Evolutionary conservation across 306 rosid genomes (phyloP), one percentile per base, ranked within the genome.

Genomic region (Coriaria nepalensis): DNA sequence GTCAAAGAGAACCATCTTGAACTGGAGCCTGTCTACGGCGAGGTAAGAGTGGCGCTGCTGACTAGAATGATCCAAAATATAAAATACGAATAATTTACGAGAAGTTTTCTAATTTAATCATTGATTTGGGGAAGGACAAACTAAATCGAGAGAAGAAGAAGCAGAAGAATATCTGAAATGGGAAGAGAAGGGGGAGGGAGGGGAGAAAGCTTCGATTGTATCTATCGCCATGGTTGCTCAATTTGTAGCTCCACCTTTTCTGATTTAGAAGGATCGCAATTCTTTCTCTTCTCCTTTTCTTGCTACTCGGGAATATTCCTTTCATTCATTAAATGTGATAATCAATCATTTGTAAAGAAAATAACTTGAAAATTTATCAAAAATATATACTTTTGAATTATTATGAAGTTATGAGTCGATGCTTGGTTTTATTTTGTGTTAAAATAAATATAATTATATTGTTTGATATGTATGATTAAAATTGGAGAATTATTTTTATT

Each of bases 41-140:
- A 87, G 73, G 50, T 87, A 87, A 68, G 73, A 90, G 62, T 85
- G 95, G 56, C 90, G 93, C 46, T 68, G 79, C 60, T 58, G 86
- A 42, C 88, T 74, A 81, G 49, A 49, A 5, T 37, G 37, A 40
- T 33, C 40, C 39, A 33, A 40, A 7, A 48, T 32, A 6, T 8
- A 12, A 10, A 33, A 9, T 14, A 9, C 4, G 14, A 45, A 37
- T 37, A 20, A 20, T 20, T 20, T 20, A 20, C 3, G 29, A 20
- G 29, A 20, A 20, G 29, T 20, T 20, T 20, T 20, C 29, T 20
- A 3, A 20, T 20, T 47, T 15, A 8, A 46, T 13, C n/a, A 37
- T 4, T 12, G 9, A 9, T 6, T 7, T 13, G 20, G 20, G 7
- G 9, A 45, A 45, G 14, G 29, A n/a, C 14, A 8, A 45, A 45